These are phyloP conservation scores for Blastobotrys aristatus DNA, from an alignment of 1,139 yeast species.

Conservation along the genomic window DNA sequence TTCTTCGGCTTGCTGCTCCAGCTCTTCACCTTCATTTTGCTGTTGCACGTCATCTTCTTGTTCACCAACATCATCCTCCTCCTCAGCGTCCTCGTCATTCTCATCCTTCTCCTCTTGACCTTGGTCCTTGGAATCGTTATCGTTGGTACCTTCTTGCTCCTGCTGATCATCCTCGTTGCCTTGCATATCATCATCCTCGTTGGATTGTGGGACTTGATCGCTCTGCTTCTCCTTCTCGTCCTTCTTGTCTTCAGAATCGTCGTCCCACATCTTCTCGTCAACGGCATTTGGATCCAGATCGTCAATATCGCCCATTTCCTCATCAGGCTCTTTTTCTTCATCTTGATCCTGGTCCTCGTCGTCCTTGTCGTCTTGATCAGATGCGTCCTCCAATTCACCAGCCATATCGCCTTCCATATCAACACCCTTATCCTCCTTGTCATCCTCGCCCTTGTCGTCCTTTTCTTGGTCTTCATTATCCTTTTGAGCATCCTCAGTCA, in stretches of 20 bases:
- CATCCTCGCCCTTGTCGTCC: conserved; percentile 50
- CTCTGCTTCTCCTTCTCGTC: conserved; percentile 56
- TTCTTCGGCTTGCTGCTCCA: conserved; percentile 36
- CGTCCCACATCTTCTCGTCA: conserved; percentile 99
- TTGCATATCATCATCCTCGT: conserved; percentile 54
- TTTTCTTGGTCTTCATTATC: conserved; percentile 72
- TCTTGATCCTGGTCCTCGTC: conserved; percentile 56
- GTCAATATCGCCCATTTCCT: conserved; percentile 60
- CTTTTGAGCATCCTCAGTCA: conserved; percentile 81
- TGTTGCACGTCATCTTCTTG: conserved; percentile 82
- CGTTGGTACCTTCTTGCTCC: conserved; percentile 31
- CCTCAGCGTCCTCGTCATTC: conserved; percentile 50
- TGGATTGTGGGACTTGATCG: conserved; percentile 60
- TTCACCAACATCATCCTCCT: conserved; percentile 73
- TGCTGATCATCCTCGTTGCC: conserved; percentile 73
- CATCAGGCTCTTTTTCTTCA: conserved; percentile 58
- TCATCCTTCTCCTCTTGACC: conserved; percentile 40
- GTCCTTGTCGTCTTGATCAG: conserved; percentile 55
- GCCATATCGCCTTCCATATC: conserved; percentile 98
- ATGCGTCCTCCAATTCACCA: conserved; percentile 72
- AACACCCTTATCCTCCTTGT: conserved; percentile 62
- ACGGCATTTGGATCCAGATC: conserved; percentile 68
- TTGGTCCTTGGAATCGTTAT: conserved; percentile 32
- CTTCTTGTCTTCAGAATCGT: conserved; percentile 74
- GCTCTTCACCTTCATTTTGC: conserved; percentile 58